Evolutionary conservation across 2,329 filamentous ascomycete genomes (phyloP), one percentile per base, ranked within the genome.

Genomic region (Aspergillus eucalypticola): DNA sequence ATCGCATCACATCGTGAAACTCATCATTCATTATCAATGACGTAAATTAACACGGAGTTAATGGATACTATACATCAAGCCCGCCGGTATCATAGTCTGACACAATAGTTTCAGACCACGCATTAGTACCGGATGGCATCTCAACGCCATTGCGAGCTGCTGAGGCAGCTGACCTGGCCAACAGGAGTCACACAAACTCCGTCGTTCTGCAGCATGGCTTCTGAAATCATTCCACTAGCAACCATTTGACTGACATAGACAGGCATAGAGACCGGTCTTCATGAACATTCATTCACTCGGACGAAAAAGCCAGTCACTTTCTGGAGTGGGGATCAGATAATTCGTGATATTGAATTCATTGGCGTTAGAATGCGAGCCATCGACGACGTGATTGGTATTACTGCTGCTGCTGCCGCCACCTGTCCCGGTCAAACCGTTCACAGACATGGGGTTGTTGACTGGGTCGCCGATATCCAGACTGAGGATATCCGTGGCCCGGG

Each of bases 331-430:
- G 11, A 80, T 75, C 46, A 79, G 59, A 63, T 80, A 80, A 56
- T 79, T 78, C 2, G 77, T 79, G 32, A 80, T 79, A 62, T 80
- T 79, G 56, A 78, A 77, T 60, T 77, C 74, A 32, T 79, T 78
- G 17, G 66, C 56, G 49, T 70, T 71, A 2, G 66, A 58, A 4
- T 66, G 39, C 7, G 66, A 50, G 2, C 62, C 63, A 41, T 68
- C 69, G 29, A 69, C 66, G 19, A 67, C 63, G 1, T 60, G 25
- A 10, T 39, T 61, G 4, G 55, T 44, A 21, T 56, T 61, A 4
- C 11, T 35, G 32, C 11, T 35, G 32, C 32, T 5, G 4, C 32
- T 0, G 11, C 32, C 11, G 11, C 32, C 11, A 11, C 60, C 63
- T 2, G 60, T 54, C 17, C 61, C 64, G 6, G 75, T 75, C 10